phyloP scores from a whole-genome alignment of 306 rosid genomes.

The Medicago arabica region DNA sequence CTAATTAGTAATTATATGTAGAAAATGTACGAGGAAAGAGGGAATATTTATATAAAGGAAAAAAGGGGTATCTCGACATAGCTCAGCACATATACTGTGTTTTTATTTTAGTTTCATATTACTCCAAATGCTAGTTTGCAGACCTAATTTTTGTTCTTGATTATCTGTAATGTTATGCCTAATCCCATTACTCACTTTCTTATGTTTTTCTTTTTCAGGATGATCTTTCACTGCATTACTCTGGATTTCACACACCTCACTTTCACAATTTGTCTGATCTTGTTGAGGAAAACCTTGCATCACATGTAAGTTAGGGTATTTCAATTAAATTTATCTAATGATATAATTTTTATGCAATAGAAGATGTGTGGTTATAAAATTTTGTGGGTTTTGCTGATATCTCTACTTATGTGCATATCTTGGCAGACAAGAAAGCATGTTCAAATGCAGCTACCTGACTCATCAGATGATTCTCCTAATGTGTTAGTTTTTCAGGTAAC shows the following conservation, averaged over 20 bases:
- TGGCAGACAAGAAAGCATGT: constrained; percentile 63
- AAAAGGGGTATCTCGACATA: neutral
- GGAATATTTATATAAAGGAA: neutral
- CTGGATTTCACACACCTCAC: constrained; percentile 82
- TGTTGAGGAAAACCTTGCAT: constrained; percentile 72
- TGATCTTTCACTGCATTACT: constrained; percentile 72
- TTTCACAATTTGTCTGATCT: constrained; percentile 94
- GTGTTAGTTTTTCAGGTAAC: constrained; percentile 86
- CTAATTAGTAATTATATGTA: neutral
- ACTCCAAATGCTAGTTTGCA: neutral
- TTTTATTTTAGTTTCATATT: constrained; percentile 22
- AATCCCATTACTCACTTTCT: constrained; percentile 23
- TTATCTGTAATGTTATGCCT: constrained; percentile 28
- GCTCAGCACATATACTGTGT: constrained; percentile 14
- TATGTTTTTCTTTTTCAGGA: constrained; percentile 58
- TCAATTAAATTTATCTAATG: constrained; percentile 21
- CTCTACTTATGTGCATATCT: constrained; percentile 41
- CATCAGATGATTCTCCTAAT: constrained; percentile 70
- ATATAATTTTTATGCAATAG: constrained; percentile 3
- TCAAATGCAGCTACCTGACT: constrained; percentile 72
- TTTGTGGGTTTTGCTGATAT: constrained; percentile 33
- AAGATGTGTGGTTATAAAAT: constrained; percentile 10
- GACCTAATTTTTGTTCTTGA: constrained; percentile 27
- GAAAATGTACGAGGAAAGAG: neutral
- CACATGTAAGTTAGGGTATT: constrained; percentile 61